phyloP scores from a whole-genome alignment of 1,284 basidiomycete species.

The Leccinum variabile region DNA sequence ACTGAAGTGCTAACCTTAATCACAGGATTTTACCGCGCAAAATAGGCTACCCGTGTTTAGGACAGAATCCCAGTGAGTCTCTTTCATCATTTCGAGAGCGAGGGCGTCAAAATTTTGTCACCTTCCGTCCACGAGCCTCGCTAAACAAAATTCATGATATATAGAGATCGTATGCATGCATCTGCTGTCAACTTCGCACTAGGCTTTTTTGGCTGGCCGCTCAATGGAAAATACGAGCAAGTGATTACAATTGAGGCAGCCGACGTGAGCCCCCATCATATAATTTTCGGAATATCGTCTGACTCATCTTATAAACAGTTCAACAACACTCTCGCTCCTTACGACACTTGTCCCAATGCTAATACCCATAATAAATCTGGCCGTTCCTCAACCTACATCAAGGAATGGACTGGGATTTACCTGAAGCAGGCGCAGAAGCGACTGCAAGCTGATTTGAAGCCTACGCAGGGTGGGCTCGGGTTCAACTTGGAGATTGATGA shows the following conservation, averaged over 20 bases:
- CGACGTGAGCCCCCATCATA: slow-evolving; percentile 44
- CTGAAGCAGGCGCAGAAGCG: slow-evolving; percentile 65
- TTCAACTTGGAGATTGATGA: slow-evolving; percentile 72
- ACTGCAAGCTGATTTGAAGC: slow-evolving; percentile 47
- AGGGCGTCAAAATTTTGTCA: not conserved
- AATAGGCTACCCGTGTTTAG: slow-evolving; percentile 81
- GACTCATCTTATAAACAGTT: slow-evolving; percentile 18
- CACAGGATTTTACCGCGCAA: slow-evolving; percentile 70
- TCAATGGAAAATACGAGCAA: slow-evolving; percentile 76
- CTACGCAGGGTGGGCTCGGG: slow-evolving; percentile 53
- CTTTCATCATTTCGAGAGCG: not conserved
- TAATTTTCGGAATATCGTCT: slow-evolving; percentile 1
- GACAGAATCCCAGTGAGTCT: slow-evolving; percentile 77
- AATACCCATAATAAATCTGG: slow-evolving; percentile 47
- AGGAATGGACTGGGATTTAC: slow-evolving; percentile 70
- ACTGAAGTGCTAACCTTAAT: not conserved
- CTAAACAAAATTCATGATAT: not conserved
- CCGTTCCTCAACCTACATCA: slow-evolving; percentile 57
- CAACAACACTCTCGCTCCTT: slow-evolving; percentile 34
- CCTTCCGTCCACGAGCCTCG: not conserved
- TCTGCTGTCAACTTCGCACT: slow-evolving; percentile 84
- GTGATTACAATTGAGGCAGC: slow-evolving; percentile 75
- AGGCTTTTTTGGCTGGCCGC: slow-evolving; percentile 85
- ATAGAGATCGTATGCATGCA: slow-evolving; percentile 77
- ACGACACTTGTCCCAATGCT: slow-evolving; percentile 53